A percentile compares a stretch with the other conserved stretches of the same genome.
phyloP scores from a whole-genome alignment of 2,329 filamentous ascomycete species.

The Fonsecaea multimorphosa region DNA sequence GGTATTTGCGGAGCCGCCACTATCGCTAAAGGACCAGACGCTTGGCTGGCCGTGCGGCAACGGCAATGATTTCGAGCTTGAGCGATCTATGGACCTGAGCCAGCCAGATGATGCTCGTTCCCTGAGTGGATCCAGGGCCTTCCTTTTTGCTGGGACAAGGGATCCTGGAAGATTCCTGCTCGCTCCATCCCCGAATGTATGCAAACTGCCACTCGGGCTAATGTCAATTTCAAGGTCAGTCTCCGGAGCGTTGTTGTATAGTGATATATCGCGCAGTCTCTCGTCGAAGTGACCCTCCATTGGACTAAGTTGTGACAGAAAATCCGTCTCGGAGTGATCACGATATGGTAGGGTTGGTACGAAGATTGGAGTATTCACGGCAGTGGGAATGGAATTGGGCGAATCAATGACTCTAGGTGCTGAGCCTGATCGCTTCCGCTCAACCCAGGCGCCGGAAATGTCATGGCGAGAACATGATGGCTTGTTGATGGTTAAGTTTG shows the following conservation, averaged over 20 bases:
- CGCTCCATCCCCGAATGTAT: background rate
- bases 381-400: background rate
- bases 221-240: slow-evolving; percentile 12
- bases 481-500: background rate
- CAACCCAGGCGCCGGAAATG: background rate
- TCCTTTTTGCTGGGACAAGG: background rate
- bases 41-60: background rate
- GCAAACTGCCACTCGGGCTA: background rate
- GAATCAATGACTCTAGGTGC: background rate
- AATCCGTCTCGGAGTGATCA: slow-evolving; percentile 31
- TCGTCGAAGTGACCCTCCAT: slow-evolving; percentile 36
- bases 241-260: slow-evolving; percentile 30
- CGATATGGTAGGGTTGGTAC: background rate
- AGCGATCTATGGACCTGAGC: background rate
- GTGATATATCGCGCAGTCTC: slow-evolving; percentile 24
- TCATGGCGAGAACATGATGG: background rate
- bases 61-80: background rate
- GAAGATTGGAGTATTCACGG: background rate
- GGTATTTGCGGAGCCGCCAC: background rate
- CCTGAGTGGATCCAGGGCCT: background rate
- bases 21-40: background rate
- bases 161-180: background rate
- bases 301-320: slow-evolving; percentile 32
- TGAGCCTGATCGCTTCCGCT: background rate
- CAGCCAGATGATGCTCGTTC: background rate